Evolutionary conservation across 139 green algal species (phyloP).

Genomic region (Ulvella scutata): DNA sequence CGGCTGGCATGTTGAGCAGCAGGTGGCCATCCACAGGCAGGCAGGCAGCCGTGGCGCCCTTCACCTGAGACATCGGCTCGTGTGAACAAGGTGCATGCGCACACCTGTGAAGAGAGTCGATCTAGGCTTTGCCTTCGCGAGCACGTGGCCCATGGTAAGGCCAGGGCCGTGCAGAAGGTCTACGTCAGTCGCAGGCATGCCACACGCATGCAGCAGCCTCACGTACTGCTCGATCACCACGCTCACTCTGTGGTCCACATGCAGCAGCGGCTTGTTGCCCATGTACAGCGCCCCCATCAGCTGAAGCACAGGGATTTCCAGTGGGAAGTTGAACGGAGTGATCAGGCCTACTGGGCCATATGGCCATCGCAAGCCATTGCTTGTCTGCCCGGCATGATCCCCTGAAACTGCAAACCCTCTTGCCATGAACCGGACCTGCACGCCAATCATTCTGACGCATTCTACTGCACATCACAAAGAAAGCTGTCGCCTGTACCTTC

Average conservation of each 20-base stretch:
- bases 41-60: no score
- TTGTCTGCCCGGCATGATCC: conserved; percentile 79
- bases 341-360: conserved; percentile 82
- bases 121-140: conserved; percentile 46
- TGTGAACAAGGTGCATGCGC: not conserved
- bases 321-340: conserved; percentile 97
- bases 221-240: conserved; percentile 90
- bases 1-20: no score
- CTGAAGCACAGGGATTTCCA: conserved; percentile 95
- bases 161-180: conserved; percentile 78
- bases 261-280: conserved; percentile 91
- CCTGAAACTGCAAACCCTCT: conserved; percentile 68
- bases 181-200: conserved; percentile 65
- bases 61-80: no score
- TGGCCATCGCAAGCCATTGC: conserved; percentile 70
- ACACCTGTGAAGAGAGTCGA: conserved; percentile 81
- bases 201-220: conserved; percentile 75
- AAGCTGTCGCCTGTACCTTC: no score
- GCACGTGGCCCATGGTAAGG: conserved; percentile 43
- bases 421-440: conserved; percentile 79
- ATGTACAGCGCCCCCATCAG: conserved; percentile 97
- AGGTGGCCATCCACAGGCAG: no score
- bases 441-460: no score
- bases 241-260: conserved; percentile 70
- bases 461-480: no score